Evolutionary conservation across 495 filamentous ascomycete genomes (phyloP), one percentile per base, ranked within the genome.

Genomic region (Xylaria bambusicola): DNA sequence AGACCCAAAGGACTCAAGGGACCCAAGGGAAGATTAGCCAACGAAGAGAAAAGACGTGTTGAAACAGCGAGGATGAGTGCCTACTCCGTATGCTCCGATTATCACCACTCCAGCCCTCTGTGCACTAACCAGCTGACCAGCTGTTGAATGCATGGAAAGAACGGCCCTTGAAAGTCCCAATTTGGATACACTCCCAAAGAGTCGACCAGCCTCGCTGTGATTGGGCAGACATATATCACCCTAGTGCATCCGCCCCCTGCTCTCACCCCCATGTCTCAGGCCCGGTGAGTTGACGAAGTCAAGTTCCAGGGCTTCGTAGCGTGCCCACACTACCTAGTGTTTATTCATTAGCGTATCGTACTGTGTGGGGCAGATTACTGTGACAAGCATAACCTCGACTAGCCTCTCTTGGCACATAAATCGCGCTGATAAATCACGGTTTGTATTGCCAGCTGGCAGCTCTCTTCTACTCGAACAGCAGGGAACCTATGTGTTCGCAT

Each of bases 131-230:
- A 38, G 8, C 36, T 38, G 10, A 33, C 31, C 31, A 33, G 10
- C 6, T 10, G 5, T 31, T 27, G 31, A 13, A 21, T 12, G 52
- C 26, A 42, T 20, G 26, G 15, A 20, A 33, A 44, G n/a, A 54
- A 44, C 40, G n/a, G 52, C 52, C 38, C 52, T 54, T 21, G 45
- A 36, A 60, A 53, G 40, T 61, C 58, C 58, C 58, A 50, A 61
- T 61, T 33, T 61, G 58, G 58, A 61, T 50, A 61, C 51, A 55
- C 58, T 56, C 58, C 58, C 52, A 61, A 61, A 61, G 52, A 23
- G 58, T 61, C 58, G 27, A 61, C 31, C 33, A 26, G 29, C 38
- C 26, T 50, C 44, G 8, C 20, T 21, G 8, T 61, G 42, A 61
- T 61, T 61, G 58, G 58, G 23, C 45, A 48, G 13, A 15, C 9